Evolutionary conservation across 2,329 filamentous ascomycete genomes (phyloP), one percentile per base, ranked within the genome.

Genomic region (Colletotrichum musicola): DNA sequence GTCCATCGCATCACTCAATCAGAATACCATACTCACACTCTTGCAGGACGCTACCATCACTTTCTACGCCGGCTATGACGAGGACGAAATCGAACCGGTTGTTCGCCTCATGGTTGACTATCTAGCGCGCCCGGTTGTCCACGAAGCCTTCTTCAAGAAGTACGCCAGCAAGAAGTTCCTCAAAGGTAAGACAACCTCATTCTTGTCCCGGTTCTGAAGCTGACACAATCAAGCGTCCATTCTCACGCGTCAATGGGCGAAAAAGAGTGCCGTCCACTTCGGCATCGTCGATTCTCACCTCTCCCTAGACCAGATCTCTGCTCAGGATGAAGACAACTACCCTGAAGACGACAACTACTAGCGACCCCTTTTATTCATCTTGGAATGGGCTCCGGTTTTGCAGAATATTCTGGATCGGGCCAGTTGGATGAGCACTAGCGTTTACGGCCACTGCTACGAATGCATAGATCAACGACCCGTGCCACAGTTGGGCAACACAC

Each of bases 111-210:
- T 99, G 95, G 90, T 99, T 70, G 95, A 99, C 80, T 99, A 99
- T 79, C 91, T 99, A 46, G 92, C 93, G 68, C 90, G 93, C 13
- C 96, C 95, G 27, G 93, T 98, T 62, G 89, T 91, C 50, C 96
- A 99, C 77, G 95, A 98, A 79, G 97, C 96, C 44, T 98, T 99
- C 86, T 98, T 98, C 88, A 97, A 97, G 89, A 99, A 99, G 83
- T 99, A 99, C 80, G 96, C 96, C 64, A 97, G 94, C 89, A 99
- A 98, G 87, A 98, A 97, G 83, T 99, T 98, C 83, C 84, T 98
- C 75, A 99, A 99, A 85, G 95, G 95, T 97, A 90, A 83, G 87
- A 75, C n/a, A 22, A 30, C 35, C 16, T 40, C 20, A 4, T 4
- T 13, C 13, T 27, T 62, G 42, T 30, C 14, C 30, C 27, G 4